Percentiles rank a stretch among this genome's conserved stretches.
Evolutionary conservation across 495 filamentous ascomycete species (phyloP).

Genomic region (Neurospora sp.): DNA sequence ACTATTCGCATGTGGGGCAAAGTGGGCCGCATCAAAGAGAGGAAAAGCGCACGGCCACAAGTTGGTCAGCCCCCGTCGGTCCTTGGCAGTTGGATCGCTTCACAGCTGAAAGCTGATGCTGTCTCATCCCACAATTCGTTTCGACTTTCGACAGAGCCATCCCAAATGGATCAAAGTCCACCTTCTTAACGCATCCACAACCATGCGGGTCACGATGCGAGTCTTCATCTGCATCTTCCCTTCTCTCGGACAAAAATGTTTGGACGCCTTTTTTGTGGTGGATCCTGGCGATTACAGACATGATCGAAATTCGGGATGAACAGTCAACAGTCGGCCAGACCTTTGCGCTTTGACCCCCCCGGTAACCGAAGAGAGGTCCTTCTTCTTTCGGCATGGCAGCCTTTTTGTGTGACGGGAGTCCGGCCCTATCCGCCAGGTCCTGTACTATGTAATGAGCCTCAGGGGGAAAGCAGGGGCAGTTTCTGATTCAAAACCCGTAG

Average conservation of each 20-base stretch:
- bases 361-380: neutral
- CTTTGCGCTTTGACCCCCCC: neutral
- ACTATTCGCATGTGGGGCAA: neutral
- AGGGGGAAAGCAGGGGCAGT: neutral
- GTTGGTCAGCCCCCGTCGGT: neutral
- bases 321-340: neutral
- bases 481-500: neutral
- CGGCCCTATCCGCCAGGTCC: neutral
- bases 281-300: neutral
- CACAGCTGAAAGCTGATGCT: neutral
- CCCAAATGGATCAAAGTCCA: neutral
- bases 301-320: neutral
- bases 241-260: neutral
- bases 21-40: neutral
- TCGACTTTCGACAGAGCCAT: neutral
- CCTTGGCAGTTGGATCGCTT: neutral
- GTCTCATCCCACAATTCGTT: neutral
- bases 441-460: neutral
- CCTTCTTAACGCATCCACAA: neutral
- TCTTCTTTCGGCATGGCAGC: neutral
- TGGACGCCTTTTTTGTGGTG: neutral
- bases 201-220: neutral
- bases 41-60: neutral
- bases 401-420: neutral
- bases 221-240: neutral